Evolutionary conservation across 345 rosid genomes (phyloP).

Genomic region (Lenwebbia sp.): DNA sequence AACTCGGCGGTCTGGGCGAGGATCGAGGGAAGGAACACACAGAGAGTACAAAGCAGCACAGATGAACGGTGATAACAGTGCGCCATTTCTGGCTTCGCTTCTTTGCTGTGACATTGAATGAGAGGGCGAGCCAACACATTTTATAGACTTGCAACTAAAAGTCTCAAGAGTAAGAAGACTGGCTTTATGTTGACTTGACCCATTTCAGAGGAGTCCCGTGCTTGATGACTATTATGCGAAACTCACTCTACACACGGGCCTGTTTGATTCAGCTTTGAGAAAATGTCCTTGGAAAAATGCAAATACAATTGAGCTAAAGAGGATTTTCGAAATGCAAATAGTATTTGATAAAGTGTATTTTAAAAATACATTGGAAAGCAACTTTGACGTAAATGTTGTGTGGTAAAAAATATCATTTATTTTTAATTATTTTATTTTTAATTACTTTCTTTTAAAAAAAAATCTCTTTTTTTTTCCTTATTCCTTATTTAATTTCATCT

Average conservation of each 20-base stretch:
- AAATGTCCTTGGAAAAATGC: too few species aligned
- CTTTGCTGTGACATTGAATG: neutral
- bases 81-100: neutral
- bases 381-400: too few species aligned
- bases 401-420: neutral
- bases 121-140: neutral
- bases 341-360: too few species aligned
- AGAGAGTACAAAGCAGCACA: neutral
- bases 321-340: too few species aligned
- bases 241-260: neutral
- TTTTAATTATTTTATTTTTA: too few species aligned
- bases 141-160: neutral
- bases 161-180: neutral
- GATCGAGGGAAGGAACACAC: neutral
- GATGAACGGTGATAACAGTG: neutral
- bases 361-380: too few species aligned
- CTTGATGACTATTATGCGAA: neutral
- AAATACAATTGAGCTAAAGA: too few species aligned
- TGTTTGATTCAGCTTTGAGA: too few species aligned
- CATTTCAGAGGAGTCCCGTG: neutral
- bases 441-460: too few species aligned
- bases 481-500: too few species aligned
- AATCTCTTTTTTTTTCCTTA: too few species aligned
- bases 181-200: neutral
- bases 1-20: neutral